phyloP scores from a whole-genome alignment of 2,329 filamentous ascomycete species.

The Xylaria sp. region DNA sequence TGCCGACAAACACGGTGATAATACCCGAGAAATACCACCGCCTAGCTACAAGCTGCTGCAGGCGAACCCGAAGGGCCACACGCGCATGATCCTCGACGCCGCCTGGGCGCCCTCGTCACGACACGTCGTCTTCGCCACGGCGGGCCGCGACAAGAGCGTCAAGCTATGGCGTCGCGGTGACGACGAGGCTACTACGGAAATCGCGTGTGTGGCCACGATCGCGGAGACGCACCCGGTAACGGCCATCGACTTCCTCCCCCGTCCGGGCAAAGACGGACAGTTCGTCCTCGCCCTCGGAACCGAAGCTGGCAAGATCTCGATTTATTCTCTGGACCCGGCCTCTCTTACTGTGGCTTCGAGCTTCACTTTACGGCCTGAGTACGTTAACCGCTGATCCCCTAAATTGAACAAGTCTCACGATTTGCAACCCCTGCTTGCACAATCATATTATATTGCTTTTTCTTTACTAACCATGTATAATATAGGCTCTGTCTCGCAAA shows the following conservation, averaged over 20 bases:
- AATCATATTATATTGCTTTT: not conserved
- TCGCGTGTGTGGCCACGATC: slow-evolving; percentile 65
- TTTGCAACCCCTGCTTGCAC: not conserved
- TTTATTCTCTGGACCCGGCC: slow-evolving; percentile 56
- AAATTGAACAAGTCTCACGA: not conserved
- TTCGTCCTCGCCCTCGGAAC: slow-evolving; percentile 67
- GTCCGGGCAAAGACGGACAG: slow-evolving; percentile 44
- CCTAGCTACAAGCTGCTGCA: slow-evolving; percentile 69
- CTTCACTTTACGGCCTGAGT: slow-evolving; percentile 53
- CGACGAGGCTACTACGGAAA: slow-evolving; percentile 49
- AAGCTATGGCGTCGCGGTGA: slow-evolving; percentile 70
- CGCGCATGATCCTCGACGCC: slow-evolving; percentile 90
- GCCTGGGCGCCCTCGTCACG: slow-evolving; percentile 76
- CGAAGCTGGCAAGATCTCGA: slow-evolving; percentile 62
- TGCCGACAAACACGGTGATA: not conserved
- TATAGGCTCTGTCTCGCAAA: slow-evolving; percentile 68
- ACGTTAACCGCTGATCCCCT: slow-evolving; percentile 43
- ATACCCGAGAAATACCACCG: slow-evolving; percentile 34
- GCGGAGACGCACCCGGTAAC: slow-evolving; percentile 72
- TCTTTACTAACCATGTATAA: slow-evolving; percentile 33
- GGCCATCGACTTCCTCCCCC: slow-evolving; percentile 72
- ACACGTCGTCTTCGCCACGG: slow-evolving; percentile 90
- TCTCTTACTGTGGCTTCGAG: slow-evolving; percentile 54
- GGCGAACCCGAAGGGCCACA: slow-evolving; percentile 84
- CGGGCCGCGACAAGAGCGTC: slow-evolving; percentile 87